phyloP scores from a whole-genome alignment of 306 rosid genomes.

The Lathyrus tuberosus region DNA sequence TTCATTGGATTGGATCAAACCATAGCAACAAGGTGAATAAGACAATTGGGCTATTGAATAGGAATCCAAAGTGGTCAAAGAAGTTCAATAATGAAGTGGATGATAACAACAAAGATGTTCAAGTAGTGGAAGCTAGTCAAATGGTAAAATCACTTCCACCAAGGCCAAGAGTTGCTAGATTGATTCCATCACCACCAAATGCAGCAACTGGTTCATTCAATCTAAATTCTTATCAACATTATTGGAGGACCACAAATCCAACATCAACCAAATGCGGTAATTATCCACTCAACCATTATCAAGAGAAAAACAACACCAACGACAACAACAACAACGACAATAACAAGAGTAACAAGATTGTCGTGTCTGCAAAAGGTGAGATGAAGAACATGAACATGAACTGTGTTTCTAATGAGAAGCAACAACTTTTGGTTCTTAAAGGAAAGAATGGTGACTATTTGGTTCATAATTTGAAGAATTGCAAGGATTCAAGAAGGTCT shows the following conservation, averaged over 20 bases:
- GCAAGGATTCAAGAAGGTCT: constrained; percentile 79
- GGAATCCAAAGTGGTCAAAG: constrained; percentile 56
- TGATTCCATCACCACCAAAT: constrained; percentile 45
- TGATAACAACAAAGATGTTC: constrained; percentile 46
- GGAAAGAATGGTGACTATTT: constrained; percentile 71
- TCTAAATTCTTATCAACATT: constrained; percentile 69
- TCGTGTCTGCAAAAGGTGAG: constrained; percentile 32
- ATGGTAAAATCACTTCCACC: constrained; percentile 69
- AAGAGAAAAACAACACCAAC: constrained; percentile 10
- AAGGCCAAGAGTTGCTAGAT: constrained; percentile 50
- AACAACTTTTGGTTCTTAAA: constrained; percentile 52
- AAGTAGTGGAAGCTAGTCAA: constrained; percentile 35
- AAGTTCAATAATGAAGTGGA: constrained; percentile 54
- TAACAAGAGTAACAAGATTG: constrained; percentile 13
- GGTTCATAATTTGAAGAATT: constrained; percentile 60
- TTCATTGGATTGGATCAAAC: constrained; percentile 55
- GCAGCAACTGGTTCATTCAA: constrained; percentile 56
- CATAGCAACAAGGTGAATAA: constrained; percentile 31
- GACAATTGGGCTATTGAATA: constrained; percentile 56
- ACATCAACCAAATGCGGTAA: constrained; percentile 30
- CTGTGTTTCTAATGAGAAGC: constrained; percentile 45
- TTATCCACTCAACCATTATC: constrained; percentile 38
- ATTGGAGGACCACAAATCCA: constrained; percentile 62
- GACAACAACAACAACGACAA: background rate
- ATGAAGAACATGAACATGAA: constrained; percentile 24